Percentiles rank a stretch among this genome's conserved stretches.
These are phyloP conservation scores for Colletotrichum sp. DNA, from an alignment of 2,329 filamentous ascomycete genomes.

Conservation along the genomic window DNA sequence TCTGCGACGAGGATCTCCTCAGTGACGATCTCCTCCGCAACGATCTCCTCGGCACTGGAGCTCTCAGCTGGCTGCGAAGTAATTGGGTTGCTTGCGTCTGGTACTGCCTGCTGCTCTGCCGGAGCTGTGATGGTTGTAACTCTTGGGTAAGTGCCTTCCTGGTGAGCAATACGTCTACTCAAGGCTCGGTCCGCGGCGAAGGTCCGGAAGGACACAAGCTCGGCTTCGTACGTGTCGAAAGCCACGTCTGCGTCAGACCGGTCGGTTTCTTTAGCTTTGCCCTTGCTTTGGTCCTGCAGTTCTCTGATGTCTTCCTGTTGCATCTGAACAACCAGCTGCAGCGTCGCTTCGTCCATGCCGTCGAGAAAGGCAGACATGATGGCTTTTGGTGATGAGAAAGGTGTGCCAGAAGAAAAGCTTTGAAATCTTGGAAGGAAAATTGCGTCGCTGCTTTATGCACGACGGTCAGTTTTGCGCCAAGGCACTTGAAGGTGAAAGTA, in stretches of 20 bases:
- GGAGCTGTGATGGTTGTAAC: background rate
- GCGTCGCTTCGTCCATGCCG: background rate
- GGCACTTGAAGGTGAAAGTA: no score
- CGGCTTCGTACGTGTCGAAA: background rate
- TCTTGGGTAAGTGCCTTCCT: background rate
- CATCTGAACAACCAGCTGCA: background rate
- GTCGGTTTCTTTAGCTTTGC: background rate
- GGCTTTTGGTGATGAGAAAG: background rate
- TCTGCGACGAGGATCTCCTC: background rate
- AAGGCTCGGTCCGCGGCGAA: background rate
- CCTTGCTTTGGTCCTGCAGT: background rate
- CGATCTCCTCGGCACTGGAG: background rate
- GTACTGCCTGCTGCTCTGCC: background rate
- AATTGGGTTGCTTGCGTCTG: background rate
- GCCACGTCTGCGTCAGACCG: background rate
- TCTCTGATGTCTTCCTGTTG: background rate
- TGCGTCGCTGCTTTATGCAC: no score
- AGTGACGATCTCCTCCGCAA: accelerated
- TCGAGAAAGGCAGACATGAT: background rate
- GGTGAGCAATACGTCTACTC: background rate
- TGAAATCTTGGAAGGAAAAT: background rate
- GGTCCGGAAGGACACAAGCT: background rate
- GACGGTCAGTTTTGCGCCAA: no score
- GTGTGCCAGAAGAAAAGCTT: background rate
- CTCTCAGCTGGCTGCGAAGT: background rate